These are phyloP conservation scores for Datisca glomerata DNA, from an alignment of 306 rosid species.

Conservation along the genomic window DNA sequence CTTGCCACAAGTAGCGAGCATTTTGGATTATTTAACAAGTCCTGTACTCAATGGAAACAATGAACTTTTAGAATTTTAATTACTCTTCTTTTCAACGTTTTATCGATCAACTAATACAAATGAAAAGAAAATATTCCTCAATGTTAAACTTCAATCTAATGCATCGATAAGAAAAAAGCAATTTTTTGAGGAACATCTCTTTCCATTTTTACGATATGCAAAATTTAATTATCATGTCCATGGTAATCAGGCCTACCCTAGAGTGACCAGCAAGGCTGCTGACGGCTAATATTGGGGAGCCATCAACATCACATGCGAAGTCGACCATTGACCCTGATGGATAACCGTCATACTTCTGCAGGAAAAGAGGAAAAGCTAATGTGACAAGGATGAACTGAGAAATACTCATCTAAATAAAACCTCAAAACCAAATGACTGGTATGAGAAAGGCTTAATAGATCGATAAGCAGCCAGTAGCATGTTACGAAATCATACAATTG, in stretches of 20 bases:
- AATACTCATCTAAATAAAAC: no score
- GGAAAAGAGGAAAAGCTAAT: constrained; percentile 9
- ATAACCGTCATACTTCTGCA: constrained; percentile 68
- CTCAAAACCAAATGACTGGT: constrained; percentile 1
- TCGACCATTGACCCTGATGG: constrained; percentile 93
- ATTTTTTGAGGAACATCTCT: not conserved
- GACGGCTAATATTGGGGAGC: constrained; percentile 78
- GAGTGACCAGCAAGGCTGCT: constrained; percentile 78
- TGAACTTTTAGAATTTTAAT: constrained; percentile 1
- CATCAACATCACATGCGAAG: constrained; percentile 76
- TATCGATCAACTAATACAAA: not conserved
- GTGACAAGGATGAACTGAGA: no score
- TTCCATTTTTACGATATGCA: not conserved
- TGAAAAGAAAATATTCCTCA: not conserved
- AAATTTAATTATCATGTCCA: not conserved
- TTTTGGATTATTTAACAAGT: constrained; percentile 56
- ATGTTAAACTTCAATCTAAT: not conserved
- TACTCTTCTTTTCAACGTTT: no score
- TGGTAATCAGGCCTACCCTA: constrained; percentile 29
- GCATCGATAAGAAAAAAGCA: not conserved
- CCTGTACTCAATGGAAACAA: constrained; percentile 29
- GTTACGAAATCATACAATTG: no score
- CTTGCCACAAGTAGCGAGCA: constrained; percentile 84
- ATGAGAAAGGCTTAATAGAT: not conserved
- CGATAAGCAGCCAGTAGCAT: not conserved